Evolutionary conservation across 805 yeast genomes (phyloP), one percentile per base, ranked within the genome.

Genomic region (Saturnispora mendoncae): DNA sequence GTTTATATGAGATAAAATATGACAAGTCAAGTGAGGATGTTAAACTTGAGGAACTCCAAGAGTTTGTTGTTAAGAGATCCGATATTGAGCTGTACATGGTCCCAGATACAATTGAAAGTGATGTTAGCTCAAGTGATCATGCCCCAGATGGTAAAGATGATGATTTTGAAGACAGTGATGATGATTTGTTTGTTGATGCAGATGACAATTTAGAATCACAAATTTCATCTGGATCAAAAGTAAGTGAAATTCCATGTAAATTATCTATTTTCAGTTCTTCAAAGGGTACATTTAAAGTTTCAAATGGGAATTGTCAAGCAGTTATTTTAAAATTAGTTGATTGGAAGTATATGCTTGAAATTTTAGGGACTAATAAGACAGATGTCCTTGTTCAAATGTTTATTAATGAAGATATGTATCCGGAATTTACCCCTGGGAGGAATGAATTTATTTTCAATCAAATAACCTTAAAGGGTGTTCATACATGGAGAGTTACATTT

Each of bases 1-100:
- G 95, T 53, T 75, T 79, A 51, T 90, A 74, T 55, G 95, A 86
- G 56, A 71, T 78, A 49, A 84, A 81, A 54, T 84, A 80, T 57
- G 74, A 70, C 47, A 71, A 63, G 47, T 64, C 78, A 4, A 68
- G 80, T 6, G 54, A 58, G 1, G 65, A 65, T 12, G 72, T 71
- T 4, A 54, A 70, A 1, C 60, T 62, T 9, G 60, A 57, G 5
- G 78, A 78, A 31, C 63, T 85, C 38, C 60, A 68, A 28, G 82
- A 81, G 50, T 82, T 84, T 50, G 68, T 72, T 4, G 58, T 61
- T 46, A 72, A 66, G 15, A 42, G 51, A 36, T 56, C 55, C 5
- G 46, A 53, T 3, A 37, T 50, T n/a, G 43, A 40, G 4, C 49
- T 47, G 5, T 41, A 23, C 36, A 25, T 26, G 35, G 42, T 25